Base-by-base conservation (phyloP, 2,329 filamentous ascomycete genomes). In the Penicillium concentricum region DNA sequence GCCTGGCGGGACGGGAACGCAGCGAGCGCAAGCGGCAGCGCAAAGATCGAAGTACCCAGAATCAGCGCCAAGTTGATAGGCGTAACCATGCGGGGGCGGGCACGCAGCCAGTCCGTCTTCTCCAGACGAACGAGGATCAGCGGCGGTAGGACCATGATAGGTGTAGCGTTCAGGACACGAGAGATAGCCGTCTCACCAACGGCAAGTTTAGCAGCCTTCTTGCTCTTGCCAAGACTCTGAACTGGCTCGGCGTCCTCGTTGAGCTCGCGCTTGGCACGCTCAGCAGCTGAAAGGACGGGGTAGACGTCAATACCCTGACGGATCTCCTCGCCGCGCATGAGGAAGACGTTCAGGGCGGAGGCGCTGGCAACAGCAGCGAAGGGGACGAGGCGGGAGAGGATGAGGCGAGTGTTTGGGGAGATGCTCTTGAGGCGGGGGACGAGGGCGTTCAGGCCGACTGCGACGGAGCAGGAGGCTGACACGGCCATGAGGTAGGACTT, bases 251-350 rank as follows among this genome's bases (percentile, higher is more conserved):
- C 59, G 22, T 64, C 58, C n/a, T 64, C 82, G 63, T 87, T 87
- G 5, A 84, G 80, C 69, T 90, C 82, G 76, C 81, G 85, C 72
- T 82, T 80, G 48, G 74, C 76, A 76, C 87, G 90, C 71, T 92
- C 87, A 16, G 81, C 82, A 5, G 87, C 87, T 2, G 87, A 87
- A 12, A 92, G 82, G 7, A 91, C 87, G 1, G 92, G 92, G 75
- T 88, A 97, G 37, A 99, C 86, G 74, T 97, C 91, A 69, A 99
- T 99, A 51, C 94, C 94, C 59, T 85, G 85, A 69, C 90, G 84
- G 67, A 99, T 97, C 79, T 99, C 94, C 75, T 97, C 93, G 61
- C 91, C 88, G 58, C 94, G 91, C 94, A 99, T 99, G 54, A 99
- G 84, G 77, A 97, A 95, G 26, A 97, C 94, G 76, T 99, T 99